phyloP scores from a whole-genome alignment of 2,329 filamentous ascomycete genomes.

The Phialemoniopsis sp. region DNA sequence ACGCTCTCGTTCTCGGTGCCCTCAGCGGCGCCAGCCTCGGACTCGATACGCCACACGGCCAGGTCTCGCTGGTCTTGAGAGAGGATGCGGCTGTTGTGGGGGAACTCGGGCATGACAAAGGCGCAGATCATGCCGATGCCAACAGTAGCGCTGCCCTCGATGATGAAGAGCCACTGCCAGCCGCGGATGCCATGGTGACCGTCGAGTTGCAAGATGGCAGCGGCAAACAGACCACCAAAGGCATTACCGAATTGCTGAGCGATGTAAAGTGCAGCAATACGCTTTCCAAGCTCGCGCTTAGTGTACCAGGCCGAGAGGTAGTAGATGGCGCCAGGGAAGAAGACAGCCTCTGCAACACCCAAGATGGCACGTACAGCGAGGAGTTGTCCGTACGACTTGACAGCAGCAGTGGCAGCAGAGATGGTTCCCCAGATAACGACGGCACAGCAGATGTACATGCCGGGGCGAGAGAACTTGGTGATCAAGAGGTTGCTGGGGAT shows the following conservation, averaged over 20 bases:
- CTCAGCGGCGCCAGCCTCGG: constrained; percentile 31
- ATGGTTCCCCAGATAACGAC: constrained; percentile 23
- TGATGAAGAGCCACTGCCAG: constrained; percentile 50
- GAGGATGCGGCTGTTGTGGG: constrained; percentile 30
- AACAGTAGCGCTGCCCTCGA: constrained; percentile 37
- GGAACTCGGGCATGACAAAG: constrained; percentile 29
- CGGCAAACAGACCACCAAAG: constrained; percentile 46
- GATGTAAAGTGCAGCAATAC: constrained; percentile 28
- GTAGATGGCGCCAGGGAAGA: constrained; percentile 33
- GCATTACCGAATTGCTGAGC: constrained; percentile 31
- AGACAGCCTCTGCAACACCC: constrained; percentile 27
- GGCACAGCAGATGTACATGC: constrained; percentile 20
- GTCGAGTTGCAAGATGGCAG: constrained; percentile 41
- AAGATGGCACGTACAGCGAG: constrained; percentile 28
- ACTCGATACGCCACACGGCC: constrained; percentile 25
- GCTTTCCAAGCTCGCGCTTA: constrained; percentile 27
- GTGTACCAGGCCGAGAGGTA: constrained; percentile 36
- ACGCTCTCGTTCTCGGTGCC: constrained; percentile 23
- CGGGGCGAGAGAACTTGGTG: constrained; percentile 13
- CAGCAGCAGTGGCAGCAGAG: constrained; percentile 25
- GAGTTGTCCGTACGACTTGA: constrained; percentile 24
- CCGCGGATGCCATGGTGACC: constrained; percentile 39
- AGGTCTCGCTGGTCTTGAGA: constrained; percentile 18
- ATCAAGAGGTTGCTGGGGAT: constrained; percentile 20
- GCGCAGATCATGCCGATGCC: constrained; percentile 16